Evolutionary conservation across 176 grass and related monocot species (phyloP).

Genomic region (Lolium perenne): DNA sequence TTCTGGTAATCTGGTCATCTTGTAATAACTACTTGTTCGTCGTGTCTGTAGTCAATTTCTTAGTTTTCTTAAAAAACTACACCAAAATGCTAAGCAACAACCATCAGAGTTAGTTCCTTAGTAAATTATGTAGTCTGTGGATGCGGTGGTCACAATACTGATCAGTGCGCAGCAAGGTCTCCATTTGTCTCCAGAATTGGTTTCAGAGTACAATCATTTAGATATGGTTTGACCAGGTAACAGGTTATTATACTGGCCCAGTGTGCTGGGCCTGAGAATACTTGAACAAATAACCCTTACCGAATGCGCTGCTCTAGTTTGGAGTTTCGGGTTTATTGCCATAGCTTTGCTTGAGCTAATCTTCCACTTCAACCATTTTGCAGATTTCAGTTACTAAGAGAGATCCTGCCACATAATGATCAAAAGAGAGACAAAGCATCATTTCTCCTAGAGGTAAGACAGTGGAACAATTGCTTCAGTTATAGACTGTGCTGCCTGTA

Average conservation of each 20-base stretch:
- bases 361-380: slow-evolving; percentile 24
- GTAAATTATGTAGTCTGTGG: too few relatives aligned
- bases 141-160: neutral
- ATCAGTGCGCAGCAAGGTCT: neutral
- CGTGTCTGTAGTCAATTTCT: neutral
- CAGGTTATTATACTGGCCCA: too few relatives aligned
- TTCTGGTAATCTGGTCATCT: neutral
- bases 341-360: neutral
- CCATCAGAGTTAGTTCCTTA: too few relatives aligned
- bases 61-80: neutral
- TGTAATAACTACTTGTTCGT: neutral
- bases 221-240: too few relatives aligned
- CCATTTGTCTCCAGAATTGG: neutral
- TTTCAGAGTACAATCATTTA: neutral
- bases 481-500: neutral
- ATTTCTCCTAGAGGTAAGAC: slow-evolving; percentile 80
- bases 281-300: neutral
- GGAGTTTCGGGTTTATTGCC: neutral
- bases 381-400: slow-evolving; percentile 98
- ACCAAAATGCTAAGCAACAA: too few relatives aligned
- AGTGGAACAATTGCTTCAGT: neutral
- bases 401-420: slow-evolving; percentile 92
- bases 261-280: neutral
- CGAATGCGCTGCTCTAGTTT: neutral
- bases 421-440: slow-evolving; percentile 99